Evolutionary conservation across 176 grass and related monocot species (phyloP), one percentile per base, ranked within the genome.

Genomic region (Chrysopogon serrulatus): DNA sequence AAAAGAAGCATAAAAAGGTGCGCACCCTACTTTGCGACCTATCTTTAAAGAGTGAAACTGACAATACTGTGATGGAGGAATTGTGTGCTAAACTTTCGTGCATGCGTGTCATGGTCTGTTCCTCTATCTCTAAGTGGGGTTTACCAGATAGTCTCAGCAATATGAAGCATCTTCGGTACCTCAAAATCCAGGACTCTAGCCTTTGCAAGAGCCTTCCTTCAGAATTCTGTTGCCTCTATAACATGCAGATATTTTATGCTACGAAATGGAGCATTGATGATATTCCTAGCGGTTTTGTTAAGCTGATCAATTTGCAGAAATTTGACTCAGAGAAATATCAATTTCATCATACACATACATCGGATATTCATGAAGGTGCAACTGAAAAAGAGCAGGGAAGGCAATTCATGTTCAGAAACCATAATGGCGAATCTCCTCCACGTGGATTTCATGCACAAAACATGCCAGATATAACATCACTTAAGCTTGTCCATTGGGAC

Each of bases 51-150:
- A 26, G 12, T n/a, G 1, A 26, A n/a, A 5, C 19, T 57, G 14
- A 0, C 9, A 4, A 6, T 5, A 53, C 28, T 73, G 5, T 65
- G 2, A 5, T 83, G 19, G 60, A 28, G 0, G 0, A 0, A 16
- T 84, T 42, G 72, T 76, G 14, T 9, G 3, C 0, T 1, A 2
- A 51, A 41, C 10, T 76, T 40, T 0, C 0, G 0, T 5, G 6
- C 4, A 4, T 84, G n/a, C 72, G 72, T 11, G 71, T 84, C 8
- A 23, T 84, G 30, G 4, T 5, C 9, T 54, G 10, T 76, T 10
- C 0, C 14, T 49, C n/a, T 4, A 0, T 1, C 15, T 39, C 23
- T 2, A 0, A 0, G 0, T 1, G 4, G 2, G 26, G 21, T 0
- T 35, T 85, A 19, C 63, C 83, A 57, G 8, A 5, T 9, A 69